Evolutionary conservation across 192 early-diverging fungal genomes (phyloP), one percentile per base, ranked within the genome.

Genomic region (Coemansia sp.): DNA sequence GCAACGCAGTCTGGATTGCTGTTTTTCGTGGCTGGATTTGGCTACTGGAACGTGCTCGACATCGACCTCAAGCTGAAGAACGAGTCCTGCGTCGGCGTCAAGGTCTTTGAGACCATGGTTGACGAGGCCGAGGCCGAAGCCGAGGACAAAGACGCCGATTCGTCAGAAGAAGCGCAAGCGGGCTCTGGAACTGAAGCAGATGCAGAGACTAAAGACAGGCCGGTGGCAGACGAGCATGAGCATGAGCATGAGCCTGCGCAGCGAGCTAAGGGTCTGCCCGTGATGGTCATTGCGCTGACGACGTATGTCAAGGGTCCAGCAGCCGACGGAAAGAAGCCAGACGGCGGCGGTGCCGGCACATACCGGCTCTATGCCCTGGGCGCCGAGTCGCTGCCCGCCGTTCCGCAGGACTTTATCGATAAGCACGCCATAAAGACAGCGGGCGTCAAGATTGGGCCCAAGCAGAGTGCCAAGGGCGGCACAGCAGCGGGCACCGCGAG

Each of bases 41-140:
- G 77, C 13, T 80, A 74, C 62, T 80, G 77, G 77, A 80, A 74
- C 61, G 60, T 74, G 25, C 65, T 80, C 35, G 77, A 80, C 45
- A 62, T 80, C 28, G 47, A 71, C 30, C 58, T 80, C 47, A 35
- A 61, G 23, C 65, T 80, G 42, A 32, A 24, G n/a, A 60, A 64
- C 62, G 77, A 80, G 64, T 57, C 77, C 0, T 80, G 77, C 46
- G 72, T 71, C 9, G 77, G 72, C 27, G 72, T 80, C 52, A 80
- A 80, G 65, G 77, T 68, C 27, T 80, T 80, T 65, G 77, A 80
- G 52, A 58, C 67, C 39, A n/a, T 28, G 29, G 57, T 57, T 6
- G 55, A 47, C 11, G 20, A 46, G 1, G 6, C 4, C 14, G 3
- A 14, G 11, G 32, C 4, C 32, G 39, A 16, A 16, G 39, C 3